Evolutionary conservation across 2,329 filamentous ascomycete genomes (phyloP).

Genomic region (Fusarium redolens): DNA sequence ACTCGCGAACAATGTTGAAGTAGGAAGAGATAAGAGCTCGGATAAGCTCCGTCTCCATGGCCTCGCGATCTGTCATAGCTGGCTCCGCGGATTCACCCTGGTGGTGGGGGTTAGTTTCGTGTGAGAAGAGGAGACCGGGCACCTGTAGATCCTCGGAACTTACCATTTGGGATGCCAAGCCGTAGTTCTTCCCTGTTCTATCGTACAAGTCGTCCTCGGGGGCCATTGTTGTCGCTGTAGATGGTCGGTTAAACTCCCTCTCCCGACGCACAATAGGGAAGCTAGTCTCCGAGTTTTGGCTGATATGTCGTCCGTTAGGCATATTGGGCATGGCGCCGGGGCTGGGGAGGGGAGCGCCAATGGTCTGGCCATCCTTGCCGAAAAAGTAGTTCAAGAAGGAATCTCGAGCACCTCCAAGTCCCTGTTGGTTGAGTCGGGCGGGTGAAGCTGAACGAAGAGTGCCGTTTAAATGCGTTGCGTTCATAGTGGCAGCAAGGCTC

Average conservation of each 20-base stretch:
- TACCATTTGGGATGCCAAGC: constrained; percentile 68
- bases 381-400: constrained; percentile 99
- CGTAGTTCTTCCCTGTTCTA: constrained; percentile 53
- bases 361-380: constrained; percentile 82
- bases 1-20: constrained; percentile 98
- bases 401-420: constrained; percentile 76
- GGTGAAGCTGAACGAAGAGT: constrained; percentile 49
- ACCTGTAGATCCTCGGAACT: constrained; percentile 50
- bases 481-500: constrained; percentile 71
- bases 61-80: constrained; percentile 92
- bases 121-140: constrained; percentile 18
- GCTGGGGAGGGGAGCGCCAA: constrained; percentile 52
- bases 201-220: constrained; percentile 57
- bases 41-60: constrained; percentile 97
- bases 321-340: constrained; percentile 40
- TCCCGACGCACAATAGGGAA: constrained; percentile 85
- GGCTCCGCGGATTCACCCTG: constrained; percentile 77
- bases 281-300: constrained; percentile 81
- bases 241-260: constrained; percentile 66
- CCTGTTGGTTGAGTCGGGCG: constrained; percentile 66
- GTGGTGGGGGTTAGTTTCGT: constrained; percentile 38
- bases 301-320: constrained; percentile 71
- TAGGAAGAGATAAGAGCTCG: constrained; percentile 96
- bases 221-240: constrained; percentile 50
- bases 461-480: constrained; percentile 62